These are phyloP conservation scores for Hymenoscyphus albidus DNA, from an alignment of 2,329 filamentous ascomycete species.

Conservation along the genomic window DNA sequence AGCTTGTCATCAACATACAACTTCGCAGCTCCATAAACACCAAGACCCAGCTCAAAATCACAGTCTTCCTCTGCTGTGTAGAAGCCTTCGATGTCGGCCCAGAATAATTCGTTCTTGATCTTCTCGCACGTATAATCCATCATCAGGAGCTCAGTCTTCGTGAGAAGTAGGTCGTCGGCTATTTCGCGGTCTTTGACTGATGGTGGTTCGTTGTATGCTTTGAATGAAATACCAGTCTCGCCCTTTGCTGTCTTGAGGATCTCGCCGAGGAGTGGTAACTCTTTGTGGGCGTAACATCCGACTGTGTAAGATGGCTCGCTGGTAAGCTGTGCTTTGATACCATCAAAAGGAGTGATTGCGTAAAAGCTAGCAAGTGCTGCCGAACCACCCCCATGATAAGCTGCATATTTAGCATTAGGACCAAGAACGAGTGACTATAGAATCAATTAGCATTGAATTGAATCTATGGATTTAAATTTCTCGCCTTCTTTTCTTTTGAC, in stretches of 20 bases:
- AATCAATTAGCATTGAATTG: slow-evolving; percentile 5
- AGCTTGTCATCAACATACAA: slow-evolving; percentile 37
- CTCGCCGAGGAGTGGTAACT: slow-evolving; percentile 55
- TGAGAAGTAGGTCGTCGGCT: slow-evolving; percentile 27
- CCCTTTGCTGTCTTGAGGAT: slow-evolving; percentile 50
- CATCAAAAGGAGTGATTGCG: slow-evolving; percentile 68
- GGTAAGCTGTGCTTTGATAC: slow-evolving; percentile 55
- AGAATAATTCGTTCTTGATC: slow-evolving; percentile 38
- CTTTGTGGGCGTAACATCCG: slow-evolving; percentile 62
- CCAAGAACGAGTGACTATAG: slow-evolving; percentile 50
- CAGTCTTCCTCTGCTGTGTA: slow-evolving; percentile 32
- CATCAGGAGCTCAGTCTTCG: slow-evolving; percentile 28
- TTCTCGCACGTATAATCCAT: slow-evolving; percentile 42
- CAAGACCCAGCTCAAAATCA: slow-evolving; percentile 35
- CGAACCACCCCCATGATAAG: slow-evolving; percentile 40
- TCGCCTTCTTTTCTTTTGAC: slow-evolving; percentile 54
- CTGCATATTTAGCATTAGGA: slow-evolving; percentile 53
- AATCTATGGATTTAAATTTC: not conserved
- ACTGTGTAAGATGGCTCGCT: slow-evolving; percentile 49
- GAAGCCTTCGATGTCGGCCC: slow-evolving; percentile 38
- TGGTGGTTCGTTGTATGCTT: slow-evolving; percentile 29
- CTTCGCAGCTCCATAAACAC: slow-evolving; percentile 35
- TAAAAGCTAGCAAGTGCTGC: slow-evolving; percentile 33
- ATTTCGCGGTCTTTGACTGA: slow-evolving; percentile 18
- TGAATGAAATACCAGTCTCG: slow-evolving; percentile 52